These are phyloP conservation scores for Clonostachys solani DNA, from an alignment of 2,329 filamentous ascomycete species.

Conservation along the genomic window DNA sequence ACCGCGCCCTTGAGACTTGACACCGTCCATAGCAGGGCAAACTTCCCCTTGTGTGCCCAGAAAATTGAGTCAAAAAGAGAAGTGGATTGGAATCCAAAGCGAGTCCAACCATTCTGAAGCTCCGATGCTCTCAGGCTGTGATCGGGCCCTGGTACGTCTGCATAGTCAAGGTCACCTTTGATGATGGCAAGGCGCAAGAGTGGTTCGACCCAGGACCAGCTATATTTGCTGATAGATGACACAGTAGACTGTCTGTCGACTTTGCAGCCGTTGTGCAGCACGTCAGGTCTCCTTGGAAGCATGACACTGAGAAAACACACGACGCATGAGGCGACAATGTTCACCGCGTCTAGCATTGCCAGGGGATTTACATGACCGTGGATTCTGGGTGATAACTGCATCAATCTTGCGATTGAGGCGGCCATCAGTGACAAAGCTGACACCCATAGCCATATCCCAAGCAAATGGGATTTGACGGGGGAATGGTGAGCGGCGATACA, in stretches of 20 bases:
- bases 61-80: conserved; percentile 57
- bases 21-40: conserved; percentile 56
- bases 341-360: conserved; percentile 39
- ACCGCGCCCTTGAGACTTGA: conserved; percentile 49
- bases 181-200: conserved; percentile 50
- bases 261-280: conserved; percentile 53
- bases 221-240: conserved; percentile 57
- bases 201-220: conserved; percentile 58
- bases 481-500: conserved; percentile 42
- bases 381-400: conserved; percentile 21
- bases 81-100: conserved; percentile 34
- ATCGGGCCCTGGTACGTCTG: conserved; percentile 59
- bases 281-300: conserved; percentile 63
- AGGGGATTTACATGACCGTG: conserved; percentile 27
- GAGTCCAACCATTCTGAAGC: conserved; percentile 44
- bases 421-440: conserved; percentile 39
- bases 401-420: conserved; percentile 39
- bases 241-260: conserved; percentile 62
- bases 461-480: conserved; percentile 45
- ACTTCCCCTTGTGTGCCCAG: conserved; percentile 47
- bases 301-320: conserved; percentile 45
- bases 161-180: conserved; percentile 56
- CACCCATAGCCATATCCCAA: conserved; percentile 46
- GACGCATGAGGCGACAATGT: conserved; percentile 36
- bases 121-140: conserved; percentile 47